phyloP scores from a whole-genome alignment of 257 asterid species.

The Rhazya stricta region DNA sequence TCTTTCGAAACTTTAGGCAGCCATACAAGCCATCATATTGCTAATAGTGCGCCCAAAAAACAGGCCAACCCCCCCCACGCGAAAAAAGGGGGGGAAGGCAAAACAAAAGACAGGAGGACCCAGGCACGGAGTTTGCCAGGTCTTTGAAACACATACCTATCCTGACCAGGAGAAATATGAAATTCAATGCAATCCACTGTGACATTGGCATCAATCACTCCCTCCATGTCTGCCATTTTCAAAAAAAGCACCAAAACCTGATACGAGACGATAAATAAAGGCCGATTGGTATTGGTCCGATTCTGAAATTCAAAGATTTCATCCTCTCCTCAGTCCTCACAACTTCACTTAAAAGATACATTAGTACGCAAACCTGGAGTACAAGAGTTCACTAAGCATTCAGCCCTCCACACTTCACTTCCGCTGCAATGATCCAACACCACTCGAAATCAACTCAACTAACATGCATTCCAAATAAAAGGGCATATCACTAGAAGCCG shows the following conservation, averaged over 20 bases:
- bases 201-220: constrained; percentile 35
- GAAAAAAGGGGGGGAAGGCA: too few relatives aligned
- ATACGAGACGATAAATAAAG: constrained; percentile 17
- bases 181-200: constrained; percentile 69
- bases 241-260: constrained; percentile 24
- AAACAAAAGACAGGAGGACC: too few relatives aligned
- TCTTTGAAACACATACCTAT: constrained; percentile 47
- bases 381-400: constrained; percentile 13
- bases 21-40: too few relatives aligned
- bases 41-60: too few relatives aligned
- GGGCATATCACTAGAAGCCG: neutral
- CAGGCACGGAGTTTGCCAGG: neutral
- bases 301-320: constrained; percentile 1
- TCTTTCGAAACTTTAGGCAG: too few relatives aligned
- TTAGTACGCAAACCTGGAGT: constrained; percentile 19
- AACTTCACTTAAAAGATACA: neutral
- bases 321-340: neutral
- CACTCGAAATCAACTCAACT: constrained; percentile 10
- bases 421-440: constrained; percentile 9
- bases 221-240: constrained; percentile 47
- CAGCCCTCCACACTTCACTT: constrained; percentile 15
- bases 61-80: too few relatives aligned
- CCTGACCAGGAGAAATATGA: constrained; percentile 57
- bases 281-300: neutral
- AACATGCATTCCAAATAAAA: neutral